A percentile compares a stretch with the other conserved stretches of the same genome.
phyloP scores from a whole-genome alignment of 2,329 filamentous ascomycete species.

The Aspergillus costaricaensis region DNA sequence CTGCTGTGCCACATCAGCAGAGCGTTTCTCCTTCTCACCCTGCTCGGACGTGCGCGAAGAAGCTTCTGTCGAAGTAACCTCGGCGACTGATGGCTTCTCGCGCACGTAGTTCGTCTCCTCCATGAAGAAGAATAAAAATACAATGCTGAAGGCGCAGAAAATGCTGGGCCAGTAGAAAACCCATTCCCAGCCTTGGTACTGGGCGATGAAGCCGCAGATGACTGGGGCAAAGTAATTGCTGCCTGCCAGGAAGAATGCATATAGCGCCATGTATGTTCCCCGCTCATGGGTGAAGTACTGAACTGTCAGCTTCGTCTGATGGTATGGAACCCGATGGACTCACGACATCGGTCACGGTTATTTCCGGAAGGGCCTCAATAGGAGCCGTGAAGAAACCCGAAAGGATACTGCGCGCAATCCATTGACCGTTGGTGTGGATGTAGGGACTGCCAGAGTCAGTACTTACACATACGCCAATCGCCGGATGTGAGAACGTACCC shows the following conservation, averaged over 20 bases:
- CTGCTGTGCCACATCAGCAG: slow-evolving; percentile 4
- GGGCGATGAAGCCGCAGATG: slow-evolving; percentile 50
- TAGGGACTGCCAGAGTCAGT: slow-evolving; percentile 29
- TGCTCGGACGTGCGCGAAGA: slow-evolving; percentile 17
- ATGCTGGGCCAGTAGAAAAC: slow-evolving; percentile 56
- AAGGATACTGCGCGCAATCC: slow-evolving; percentile 42
- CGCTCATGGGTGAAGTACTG: slow-evolving; percentile 48
- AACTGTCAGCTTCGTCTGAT: not conserved
- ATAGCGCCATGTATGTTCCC: slow-evolving; percentile 44
- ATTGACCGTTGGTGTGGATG: slow-evolving; percentile 37
- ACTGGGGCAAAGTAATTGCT: slow-evolving; percentile 50
- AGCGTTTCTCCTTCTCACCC: slow-evolving; percentile 23
- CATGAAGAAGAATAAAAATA: slow-evolving; percentile 57
- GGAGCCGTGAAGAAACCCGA: slow-evolving; percentile 45
- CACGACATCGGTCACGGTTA: slow-evolving; percentile 46
- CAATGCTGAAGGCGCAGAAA: slow-evolving; percentile 48
- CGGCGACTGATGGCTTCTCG: slow-evolving; percentile 17
- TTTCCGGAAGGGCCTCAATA: slow-evolving; percentile 45
- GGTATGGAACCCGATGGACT: slow-evolving; percentile 10
- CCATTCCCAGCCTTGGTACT: slow-evolving; percentile 52
- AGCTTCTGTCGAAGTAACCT: not conserved
- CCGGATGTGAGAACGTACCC: slow-evolving; percentile 26
- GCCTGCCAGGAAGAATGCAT: slow-evolving; percentile 44
- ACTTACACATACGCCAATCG: not conserved
- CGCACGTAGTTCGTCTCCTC: slow-evolving; percentile 57